Percentiles rank a stretch among this genome's conserved stretches.
Evolutionary conservation across 495 filamentous ascomycete genomes (phyloP).

Genomic region (Cairneyella variabilis): DNA sequence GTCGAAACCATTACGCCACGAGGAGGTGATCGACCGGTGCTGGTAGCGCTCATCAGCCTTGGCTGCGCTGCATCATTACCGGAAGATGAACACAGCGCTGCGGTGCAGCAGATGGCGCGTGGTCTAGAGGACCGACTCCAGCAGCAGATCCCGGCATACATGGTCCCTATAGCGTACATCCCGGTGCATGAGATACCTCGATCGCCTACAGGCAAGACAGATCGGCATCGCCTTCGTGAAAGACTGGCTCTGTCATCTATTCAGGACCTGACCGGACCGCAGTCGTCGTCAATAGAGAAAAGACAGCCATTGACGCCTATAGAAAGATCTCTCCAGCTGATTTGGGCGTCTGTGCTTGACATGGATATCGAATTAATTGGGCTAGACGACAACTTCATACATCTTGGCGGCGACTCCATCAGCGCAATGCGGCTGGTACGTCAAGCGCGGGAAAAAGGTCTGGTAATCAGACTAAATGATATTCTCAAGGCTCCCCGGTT

Average conservation of each 20-base stretch:
- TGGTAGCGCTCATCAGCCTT: neutral
- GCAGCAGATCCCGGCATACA: neutral
- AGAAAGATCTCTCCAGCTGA: neutral
- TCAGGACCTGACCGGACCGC: neutral
- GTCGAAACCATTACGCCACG: neutral
- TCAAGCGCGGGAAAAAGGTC: conserved; percentile 45
- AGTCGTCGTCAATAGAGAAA: neutral
- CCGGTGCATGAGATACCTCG: neutral
- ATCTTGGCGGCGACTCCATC: conserved; percentile 66
- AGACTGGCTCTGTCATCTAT: neutral
- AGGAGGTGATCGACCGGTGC: neutral
- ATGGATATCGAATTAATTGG: conserved; percentile 34
- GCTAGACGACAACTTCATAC: conserved; percentile 57
- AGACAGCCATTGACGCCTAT: conserved; percentile 7
- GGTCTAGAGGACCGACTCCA: no score
- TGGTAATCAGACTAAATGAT: conserved; percentile 51
- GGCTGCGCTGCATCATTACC: no score
- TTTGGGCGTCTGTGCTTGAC: neutral
- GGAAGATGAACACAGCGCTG: no score
- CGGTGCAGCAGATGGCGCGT: no score
- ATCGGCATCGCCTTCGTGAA: neutral
- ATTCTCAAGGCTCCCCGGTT: conserved; percentile 33
- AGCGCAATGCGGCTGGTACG: conserved; percentile 66
- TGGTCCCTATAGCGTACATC: neutral
- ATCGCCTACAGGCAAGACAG: neutral